Base-by-base conservation (phyloP, 2,329 filamentous ascomycete species). In the Septoria petroselini region DNA sequence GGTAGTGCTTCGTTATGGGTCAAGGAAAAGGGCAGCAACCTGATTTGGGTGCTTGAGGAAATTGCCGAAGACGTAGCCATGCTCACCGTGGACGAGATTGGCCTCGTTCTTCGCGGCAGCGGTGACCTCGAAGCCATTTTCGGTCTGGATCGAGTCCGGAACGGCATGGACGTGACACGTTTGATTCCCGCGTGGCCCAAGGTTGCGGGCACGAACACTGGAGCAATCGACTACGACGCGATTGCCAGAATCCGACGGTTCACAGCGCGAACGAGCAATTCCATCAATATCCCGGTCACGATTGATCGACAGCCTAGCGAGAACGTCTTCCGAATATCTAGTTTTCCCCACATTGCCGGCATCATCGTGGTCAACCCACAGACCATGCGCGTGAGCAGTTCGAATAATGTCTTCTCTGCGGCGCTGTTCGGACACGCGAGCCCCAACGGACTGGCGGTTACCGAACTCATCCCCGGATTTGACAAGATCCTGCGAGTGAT, bases 31-130 rank as follows among this genome's bases (percentile, higher is more conserved):
- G 82, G 85, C 41, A 84, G 89, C 44, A 91, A 91, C 7, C 72
- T 98, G 52, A 97, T 98, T 53, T 98, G 93, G 93, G 93, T 98
- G 7, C 73, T 98, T 2, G 93, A 98, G 68, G 93, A 98, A 70
- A 97, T 98, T 53, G 88, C 91, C 48, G 93, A 98, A 70, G 91
- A 98, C 66, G 84, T 93, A 31, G 90, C 88, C 3, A 80, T 82
- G 53, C 71, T 98, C 35, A 78, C 76, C 8, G 77, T 95, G 15
- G 87, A 94, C 64, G 84, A 90, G 49, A 83, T 88, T 21, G 90
- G 89, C 34, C 77, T 79, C 35, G 80, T 96, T 14, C 77, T 81
- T 21, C 82, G 79, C 43, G 77, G 86, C 30, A 77, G 78, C 2
- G 91, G 91, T n/a, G 80, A 86, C n/a, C 80, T 82, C n/a, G 81